phyloP scores from a whole-genome alignment of 2,329 filamentous ascomycete species.

The Verruconis gallopava region DNA sequence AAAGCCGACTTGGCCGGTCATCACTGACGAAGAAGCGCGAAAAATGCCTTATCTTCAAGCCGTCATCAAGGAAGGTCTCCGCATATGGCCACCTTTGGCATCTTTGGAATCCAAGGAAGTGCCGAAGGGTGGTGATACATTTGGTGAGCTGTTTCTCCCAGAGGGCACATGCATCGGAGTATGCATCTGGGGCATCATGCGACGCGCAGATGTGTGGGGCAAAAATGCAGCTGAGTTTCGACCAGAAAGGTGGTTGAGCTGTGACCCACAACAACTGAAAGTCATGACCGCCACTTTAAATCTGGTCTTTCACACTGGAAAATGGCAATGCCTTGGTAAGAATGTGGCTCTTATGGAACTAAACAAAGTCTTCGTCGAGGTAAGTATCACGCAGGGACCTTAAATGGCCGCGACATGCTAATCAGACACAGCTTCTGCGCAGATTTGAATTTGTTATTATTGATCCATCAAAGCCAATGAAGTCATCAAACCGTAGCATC shows the following conservation, averaged over 20 bases:
- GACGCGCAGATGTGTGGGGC: slow-evolving; percentile 3
- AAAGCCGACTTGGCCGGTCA: slow-evolving; percentile 17
- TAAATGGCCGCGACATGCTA: neutral
- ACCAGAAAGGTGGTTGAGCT: slow-evolving; percentile 38
- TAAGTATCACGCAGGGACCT: no score
- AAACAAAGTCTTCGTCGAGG: slow-evolving; percentile 32
- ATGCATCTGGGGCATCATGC: slow-evolving; percentile 6
- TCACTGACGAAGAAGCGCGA: slow-evolving; percentile 35
- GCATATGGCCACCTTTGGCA: slow-evolving; percentile 30
- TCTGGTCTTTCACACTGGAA: slow-evolving; percentile 25
- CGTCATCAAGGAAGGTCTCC: slow-evolving; percentile 34
- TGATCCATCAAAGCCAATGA: neutral
- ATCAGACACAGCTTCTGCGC: neutral
- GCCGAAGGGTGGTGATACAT: slow-evolving; percentile 20
- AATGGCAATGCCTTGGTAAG: slow-evolving; percentile 23
- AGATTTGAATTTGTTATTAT: neutral
- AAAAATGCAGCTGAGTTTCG: slow-evolving; percentile 33
- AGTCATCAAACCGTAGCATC: neutral
- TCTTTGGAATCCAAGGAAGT: slow-evolving; percentile 21
- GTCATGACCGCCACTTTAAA: slow-evolving; percentile 22
- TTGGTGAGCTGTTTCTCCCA: slow-evolving; percentile 14
- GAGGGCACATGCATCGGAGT: neutral
- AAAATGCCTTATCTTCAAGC: slow-evolving; percentile 33
- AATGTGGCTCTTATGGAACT: slow-evolving; percentile 24
- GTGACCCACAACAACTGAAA: slow-evolving; percentile 24